A percentile compares a stretch with the other conserved stretches of the same genome.
Conservation (phyloP, 805 yeast genomes). For the Middelhovenomyces tepae region DNA sequence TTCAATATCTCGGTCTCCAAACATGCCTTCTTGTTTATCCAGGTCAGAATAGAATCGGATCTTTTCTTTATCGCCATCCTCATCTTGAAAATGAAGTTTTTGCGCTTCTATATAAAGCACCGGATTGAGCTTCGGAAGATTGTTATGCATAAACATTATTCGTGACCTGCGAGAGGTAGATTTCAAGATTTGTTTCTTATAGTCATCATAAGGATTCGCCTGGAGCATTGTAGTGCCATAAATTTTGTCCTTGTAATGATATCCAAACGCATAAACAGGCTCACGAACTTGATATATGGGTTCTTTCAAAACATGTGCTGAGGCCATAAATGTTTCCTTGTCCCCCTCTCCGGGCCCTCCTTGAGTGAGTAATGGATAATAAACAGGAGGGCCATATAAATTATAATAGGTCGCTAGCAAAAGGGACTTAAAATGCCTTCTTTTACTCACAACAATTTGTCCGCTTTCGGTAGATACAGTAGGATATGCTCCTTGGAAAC, state of each 20-base stretch:
- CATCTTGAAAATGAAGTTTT: constrained; percentile 34
- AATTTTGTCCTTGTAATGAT: constrained; percentile 4
- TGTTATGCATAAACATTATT: constrained; percentile 51
- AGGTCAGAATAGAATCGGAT: constrained; percentile 50
- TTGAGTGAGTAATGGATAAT: constrained; percentile 51
- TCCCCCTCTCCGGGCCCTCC: constrained; percentile 75
- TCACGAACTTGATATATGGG: constrained; percentile 45
- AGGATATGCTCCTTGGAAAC: constrained; percentile 58
- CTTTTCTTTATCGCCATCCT: constrained; percentile 34
- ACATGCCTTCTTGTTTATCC: background rate
- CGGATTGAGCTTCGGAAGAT: constrained; percentile 60
- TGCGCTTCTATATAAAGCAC: constrained; percentile 34
- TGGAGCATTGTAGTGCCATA: constrained; percentile 76
- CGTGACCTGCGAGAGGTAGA: constrained; percentile 9
- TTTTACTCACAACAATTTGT: constrained; percentile 51
- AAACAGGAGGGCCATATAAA: constrained; percentile 50
- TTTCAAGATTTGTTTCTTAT: constrained; percentile 15
- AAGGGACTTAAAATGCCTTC: constrained; percentile 47
- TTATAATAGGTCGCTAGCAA: constrained; percentile 58
- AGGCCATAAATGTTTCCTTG: constrained; percentile 68
- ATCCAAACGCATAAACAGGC: constrained; percentile 30
- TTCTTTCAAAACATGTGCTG: constrained; percentile 53
- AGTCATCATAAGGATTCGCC: constrained; percentile 59
- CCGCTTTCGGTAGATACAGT: constrained; percentile 67
- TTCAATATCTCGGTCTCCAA: constrained; percentile 16